Evolutionary conservation across 352 stramenopile genomes (phyloP), one percentile per base, ranked within the genome.

Genomic region (Globisporangium lucens): DNA sequence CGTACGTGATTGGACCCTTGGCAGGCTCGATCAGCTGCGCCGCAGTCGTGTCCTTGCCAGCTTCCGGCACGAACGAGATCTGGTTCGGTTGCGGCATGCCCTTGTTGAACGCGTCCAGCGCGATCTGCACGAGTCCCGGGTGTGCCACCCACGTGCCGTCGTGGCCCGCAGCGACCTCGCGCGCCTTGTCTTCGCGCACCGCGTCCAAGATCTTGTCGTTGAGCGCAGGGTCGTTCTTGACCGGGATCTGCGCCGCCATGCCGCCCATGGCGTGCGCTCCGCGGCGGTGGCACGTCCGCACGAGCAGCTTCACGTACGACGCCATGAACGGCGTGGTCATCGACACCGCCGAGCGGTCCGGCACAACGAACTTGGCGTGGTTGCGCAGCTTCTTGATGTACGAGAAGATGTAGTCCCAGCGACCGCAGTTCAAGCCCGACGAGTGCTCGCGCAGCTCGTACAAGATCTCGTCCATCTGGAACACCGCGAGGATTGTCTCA

Each of bases 391-490:
- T 96, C 79, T 99, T 99, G 72, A 99, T 98, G 80, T 97, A 98
- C 38, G 90, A 98, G 76, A 99, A 99, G 52, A 98, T 95, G 75
- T 99, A 99, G 80, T 99, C 96, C 95, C 95, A 99, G 61, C 96
- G 91, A 33, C 97, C 97, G 70, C 95, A 98, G 79, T 99, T 99
- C 49, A 99, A 82, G n/a, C 96, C 97, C 33, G 95, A 85, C 49
- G 91, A 98, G 83, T 99, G 96, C 65, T 98, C 85, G 41, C 91
- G 89, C 56, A 99, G 80, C 75, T 98, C 95, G 74, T 98, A 99
- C 53, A 98, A 79, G 62, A 95, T 94, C 66, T 99, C 97, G 65
- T 99, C 95, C 94, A 99, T 99, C 77, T 99, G 90, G 80, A 98
- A 99, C 10, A 97, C 95, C 8, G 96, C 96, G 46, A 97, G 87